Evolutionary conservation across 108 stramenopile genomes (phyloP).

Genomic region (Skeletonema costatum): DNA sequence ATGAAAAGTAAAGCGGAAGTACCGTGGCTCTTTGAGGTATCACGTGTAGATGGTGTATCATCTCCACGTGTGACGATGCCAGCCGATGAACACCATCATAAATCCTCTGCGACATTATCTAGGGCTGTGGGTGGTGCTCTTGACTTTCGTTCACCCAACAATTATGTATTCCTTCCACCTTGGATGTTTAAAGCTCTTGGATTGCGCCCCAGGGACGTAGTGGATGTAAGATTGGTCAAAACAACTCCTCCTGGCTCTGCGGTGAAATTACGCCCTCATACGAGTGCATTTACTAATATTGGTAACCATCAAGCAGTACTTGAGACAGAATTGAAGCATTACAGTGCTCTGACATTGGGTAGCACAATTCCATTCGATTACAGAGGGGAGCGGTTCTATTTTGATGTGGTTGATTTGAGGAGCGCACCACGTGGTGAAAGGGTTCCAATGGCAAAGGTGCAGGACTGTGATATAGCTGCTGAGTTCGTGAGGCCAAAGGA

Average conservation of each 20-base stretch:
- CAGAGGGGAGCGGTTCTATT: conserved; percentile 79
- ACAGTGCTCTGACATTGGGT: conserved; percentile 68
- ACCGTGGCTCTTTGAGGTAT: conserved; percentile 86
- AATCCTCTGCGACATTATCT: conserved; percentile 44
- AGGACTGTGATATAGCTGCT: conserved; percentile 89
- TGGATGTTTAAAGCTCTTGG: conserved; percentile 92
- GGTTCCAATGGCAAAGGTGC: conserved; percentile 75
- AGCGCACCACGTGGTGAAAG: conserved; percentile 84
- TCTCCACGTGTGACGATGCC: conserved; percentile 49
- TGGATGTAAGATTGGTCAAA: conserved; percentile 65
- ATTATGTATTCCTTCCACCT: conserved; percentile 83
- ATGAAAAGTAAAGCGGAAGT: conserved; percentile 72
- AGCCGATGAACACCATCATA: conserved; percentile 49
- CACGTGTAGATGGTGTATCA: conserved; percentile 71
- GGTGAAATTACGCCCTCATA: conserved; percentile 81
- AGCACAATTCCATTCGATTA: conserved; percentile 88
- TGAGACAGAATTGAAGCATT: conserved; percentile 91
- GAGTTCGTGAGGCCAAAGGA: conserved; percentile 85
- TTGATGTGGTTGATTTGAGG: conserved; percentile 88
- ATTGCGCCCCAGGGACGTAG: conserved; percentile 79
- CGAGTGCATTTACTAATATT: conserved; percentile 70
- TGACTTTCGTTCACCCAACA: conserved; percentile 91
- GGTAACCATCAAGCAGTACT: conserved; percentile 86
- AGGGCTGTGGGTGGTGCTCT: conserved; percentile 80
- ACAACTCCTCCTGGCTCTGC: conserved; percentile 72